Percentiles rank a stretch among this genome's conserved stretches.
Conservation (phyloP, 2,329 filamentous ascomycete genomes). For the Monascus ruber region DNA sequence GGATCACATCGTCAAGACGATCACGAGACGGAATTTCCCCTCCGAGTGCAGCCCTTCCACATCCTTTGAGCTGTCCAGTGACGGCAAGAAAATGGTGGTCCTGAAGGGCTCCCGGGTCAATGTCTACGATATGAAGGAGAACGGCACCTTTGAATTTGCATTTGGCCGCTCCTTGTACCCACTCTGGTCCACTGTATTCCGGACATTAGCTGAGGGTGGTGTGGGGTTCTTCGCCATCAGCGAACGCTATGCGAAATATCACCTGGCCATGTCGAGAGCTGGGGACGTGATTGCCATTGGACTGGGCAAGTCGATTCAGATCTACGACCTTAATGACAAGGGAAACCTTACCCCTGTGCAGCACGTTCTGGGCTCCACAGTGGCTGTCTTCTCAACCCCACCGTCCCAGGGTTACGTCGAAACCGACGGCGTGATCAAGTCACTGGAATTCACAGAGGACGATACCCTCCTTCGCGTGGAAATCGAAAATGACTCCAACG, state of each 20-base stretch:
- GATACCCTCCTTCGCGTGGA: conserved; percentile 10
- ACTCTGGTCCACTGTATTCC: conserved; percentile 9
- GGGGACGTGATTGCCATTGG: conserved; percentile 9
- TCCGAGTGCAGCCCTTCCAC: conserved; percentile 4
- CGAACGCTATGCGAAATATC: conserved; percentile 6
- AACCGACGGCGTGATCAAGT: conserved; percentile 9
- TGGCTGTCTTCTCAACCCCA: neutral
- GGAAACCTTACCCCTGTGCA: conserved; percentile 6
- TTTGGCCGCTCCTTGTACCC: conserved; percentile 8
- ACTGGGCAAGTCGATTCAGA: conserved; percentile 9
- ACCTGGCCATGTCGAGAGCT: conserved; percentile 8
- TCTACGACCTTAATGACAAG: conserved; percentile 8
- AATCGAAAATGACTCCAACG: conserved; percentile 8
- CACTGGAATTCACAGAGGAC: conserved; percentile 10
- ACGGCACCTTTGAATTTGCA: conserved; percentile 3
- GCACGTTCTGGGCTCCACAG: conserved; percentile 5
- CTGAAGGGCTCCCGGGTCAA: conserved; percentile 7
- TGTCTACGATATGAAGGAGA: conserved; percentile 2
- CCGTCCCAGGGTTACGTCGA: conserved; percentile 6
- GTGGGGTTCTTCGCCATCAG: conserved; percentile 4
- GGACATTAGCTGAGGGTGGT: conserved; percentile 3
- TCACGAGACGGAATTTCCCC: conserved; percentile 3
- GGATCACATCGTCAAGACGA: conserved; percentile 3
- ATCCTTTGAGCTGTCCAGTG: conserved; percentile 3
- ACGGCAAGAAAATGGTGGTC: conserved; percentile 4